A percentile compares a stretch with the other conserved stretches of the same genome.
Conservation (phyloP, 345 rosid species). For the Acer saccharum region DNA sequence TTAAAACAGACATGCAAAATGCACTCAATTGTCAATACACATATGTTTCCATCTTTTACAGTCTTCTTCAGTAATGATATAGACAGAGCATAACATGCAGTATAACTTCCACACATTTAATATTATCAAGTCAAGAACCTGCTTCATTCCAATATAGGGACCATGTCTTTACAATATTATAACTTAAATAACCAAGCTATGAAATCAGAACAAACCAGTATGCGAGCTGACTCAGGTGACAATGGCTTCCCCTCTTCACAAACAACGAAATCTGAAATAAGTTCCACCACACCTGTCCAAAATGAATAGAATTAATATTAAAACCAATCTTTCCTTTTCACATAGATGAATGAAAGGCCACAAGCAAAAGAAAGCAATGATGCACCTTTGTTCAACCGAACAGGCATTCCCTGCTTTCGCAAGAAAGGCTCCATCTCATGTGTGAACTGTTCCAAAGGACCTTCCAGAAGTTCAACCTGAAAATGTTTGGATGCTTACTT, state of each 20-base stretch:
- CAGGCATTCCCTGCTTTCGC: slow-evolving; percentile 97
- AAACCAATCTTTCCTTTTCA: not conserved
- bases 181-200: not conserved
- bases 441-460: slow-evolving; percentile 86
- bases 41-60: not conserved
- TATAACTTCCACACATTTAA: not conserved
- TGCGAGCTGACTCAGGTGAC: slow-evolving; percentile 89
- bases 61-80: not conserved
- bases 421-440: slow-evolving; percentile 98
- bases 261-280: slow-evolving; percentile 81
- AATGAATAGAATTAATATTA: not conserved
- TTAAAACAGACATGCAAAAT: not conserved
- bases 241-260: slow-evolving; percentile 91
- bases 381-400: slow-evolving; percentile 85
- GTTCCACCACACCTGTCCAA: slow-evolving; percentile 80
- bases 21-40: not conserved
- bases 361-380: slow-evolving; percentile 7
- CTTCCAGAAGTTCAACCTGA: slow-evolving; percentile 86
- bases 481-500: slow-evolving; percentile 10
- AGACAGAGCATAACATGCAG: not conserved
- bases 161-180: not conserved
- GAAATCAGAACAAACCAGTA: slow-evolving; percentile 55
- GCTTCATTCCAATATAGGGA: not conserved
- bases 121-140: not conserved
- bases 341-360: not conserved